phyloP scores from a whole-genome alignment of 1,284 basidiomycete species.

The Fomitopsis betulina region DNA sequence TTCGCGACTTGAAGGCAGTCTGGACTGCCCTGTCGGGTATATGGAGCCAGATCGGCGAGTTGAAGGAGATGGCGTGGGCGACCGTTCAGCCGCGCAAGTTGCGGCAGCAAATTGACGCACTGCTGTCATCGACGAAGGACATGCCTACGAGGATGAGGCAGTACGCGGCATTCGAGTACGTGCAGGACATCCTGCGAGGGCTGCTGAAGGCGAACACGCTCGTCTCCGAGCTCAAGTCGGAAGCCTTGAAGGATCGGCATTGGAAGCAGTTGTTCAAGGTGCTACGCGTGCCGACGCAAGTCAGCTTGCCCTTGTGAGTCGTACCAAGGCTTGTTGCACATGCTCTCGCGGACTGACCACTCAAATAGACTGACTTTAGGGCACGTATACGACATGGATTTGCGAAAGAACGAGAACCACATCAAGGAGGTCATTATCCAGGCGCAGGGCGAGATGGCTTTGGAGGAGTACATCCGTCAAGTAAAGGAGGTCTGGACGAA shows the following conservation, averaged over 20 bases:
- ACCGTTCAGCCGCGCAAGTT: slow-evolving; percentile 93
- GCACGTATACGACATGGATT: slow-evolving; percentile 94
- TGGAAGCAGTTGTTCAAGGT: slow-evolving; percentile 98
- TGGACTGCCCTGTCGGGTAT: slow-evolving; percentile 99
- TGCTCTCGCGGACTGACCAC: neutral
- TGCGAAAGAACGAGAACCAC: slow-evolving; percentile 86
- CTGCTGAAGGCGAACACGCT: slow-evolving; percentile 89
- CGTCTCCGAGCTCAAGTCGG: slow-evolving; percentile 92
- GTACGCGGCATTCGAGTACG: slow-evolving; percentile 98
- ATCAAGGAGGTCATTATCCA: slow-evolving; percentile 96
- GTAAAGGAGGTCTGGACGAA: slow-evolving; percentile 97
- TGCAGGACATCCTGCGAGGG: slow-evolving; percentile 86
- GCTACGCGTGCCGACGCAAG: slow-evolving; percentile 65
- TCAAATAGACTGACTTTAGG: slow-evolving; percentile 85
- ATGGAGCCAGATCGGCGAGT: slow-evolving; percentile 90
- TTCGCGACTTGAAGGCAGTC: slow-evolving; percentile 94
- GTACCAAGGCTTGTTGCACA: neutral
- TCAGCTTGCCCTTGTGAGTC: slow-evolving; percentile 64
- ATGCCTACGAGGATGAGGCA: slow-evolving; percentile 99
- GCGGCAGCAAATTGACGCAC: slow-evolving; percentile 87
- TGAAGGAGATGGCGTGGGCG: slow-evolving; percentile 88
- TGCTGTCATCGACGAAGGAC: slow-evolving; percentile 90
- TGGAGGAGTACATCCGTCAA: slow-evolving; percentile 92
- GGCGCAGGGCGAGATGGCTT: slow-evolving; percentile 98
- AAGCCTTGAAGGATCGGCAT: slow-evolving; percentile 95